Evolutionary conservation across 1,284 basidiomycete species (phyloP).

Genomic region (Naganishia cerealis): DNA sequence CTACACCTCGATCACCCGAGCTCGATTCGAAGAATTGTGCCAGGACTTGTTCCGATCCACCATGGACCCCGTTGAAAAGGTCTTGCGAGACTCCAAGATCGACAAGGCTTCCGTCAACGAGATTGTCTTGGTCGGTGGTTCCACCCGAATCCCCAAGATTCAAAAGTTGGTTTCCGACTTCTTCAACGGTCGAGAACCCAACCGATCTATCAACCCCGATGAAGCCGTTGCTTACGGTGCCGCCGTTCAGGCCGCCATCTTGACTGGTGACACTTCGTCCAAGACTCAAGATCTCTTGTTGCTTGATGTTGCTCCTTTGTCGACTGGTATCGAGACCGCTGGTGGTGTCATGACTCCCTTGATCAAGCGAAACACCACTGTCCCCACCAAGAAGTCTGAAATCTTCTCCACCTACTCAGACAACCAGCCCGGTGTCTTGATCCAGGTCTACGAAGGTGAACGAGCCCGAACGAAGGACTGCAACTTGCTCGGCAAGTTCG

Average conservation of each 20-base stretch:
- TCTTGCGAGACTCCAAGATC: slow-evolving; percentile 96
- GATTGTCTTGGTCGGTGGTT: slow-evolving; percentile 96
- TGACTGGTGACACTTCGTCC: slow-evolving; percentile 96
- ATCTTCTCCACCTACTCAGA: slow-evolving; percentile 99
- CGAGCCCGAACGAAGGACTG: slow-evolving; percentile 99
- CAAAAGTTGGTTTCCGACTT: slow-evolving; percentile 97
- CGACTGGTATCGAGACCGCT: slow-evolving; percentile 82
- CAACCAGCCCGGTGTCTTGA: slow-evolving; percentile 95
- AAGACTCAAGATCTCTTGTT: slow-evolving; percentile 95
- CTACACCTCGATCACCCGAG: slow-evolving; percentile 96
- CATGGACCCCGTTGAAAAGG: slow-evolving; percentile 97
- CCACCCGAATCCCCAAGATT: slow-evolving; percentile 97
- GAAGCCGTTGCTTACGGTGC: slow-evolving; percentile 99
- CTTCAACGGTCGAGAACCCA: slow-evolving; percentile 96
- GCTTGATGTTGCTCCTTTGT: slow-evolving; percentile 90
- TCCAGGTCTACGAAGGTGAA: slow-evolving; percentile 99
- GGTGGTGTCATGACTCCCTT: slow-evolving; percentile 98
- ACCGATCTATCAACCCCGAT: slow-evolving; percentile 97
- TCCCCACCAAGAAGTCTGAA: slow-evolving; percentile 98
- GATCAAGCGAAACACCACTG: slow-evolving; percentile 92
- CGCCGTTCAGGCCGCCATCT: slow-evolving; percentile 96
- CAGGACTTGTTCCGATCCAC: slow-evolving; percentile 96
- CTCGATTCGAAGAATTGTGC: slow-evolving; percentile 97
- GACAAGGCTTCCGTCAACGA: slow-evolving; percentile 94
- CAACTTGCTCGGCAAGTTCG: slow-evolving; percentile 98